phyloP scores from a whole-genome alignment of 305 asterid genomes.

The Ilex paraguariensis region DNA sequence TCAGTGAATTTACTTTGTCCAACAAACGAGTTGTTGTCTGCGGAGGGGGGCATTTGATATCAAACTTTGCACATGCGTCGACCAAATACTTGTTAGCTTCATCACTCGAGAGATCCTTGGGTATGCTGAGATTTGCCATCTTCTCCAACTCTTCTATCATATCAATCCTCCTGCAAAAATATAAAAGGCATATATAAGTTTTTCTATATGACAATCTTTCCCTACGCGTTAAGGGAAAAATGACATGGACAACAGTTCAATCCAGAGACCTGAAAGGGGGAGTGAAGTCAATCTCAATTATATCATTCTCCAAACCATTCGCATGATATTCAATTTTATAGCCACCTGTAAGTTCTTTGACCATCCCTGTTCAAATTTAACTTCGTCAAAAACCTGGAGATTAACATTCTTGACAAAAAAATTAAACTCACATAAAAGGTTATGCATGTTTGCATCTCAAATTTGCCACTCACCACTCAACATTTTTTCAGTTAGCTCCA shows the following conservation, averaged over 20 bases:
- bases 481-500: conserved; percentile 87
- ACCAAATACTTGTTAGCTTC: conserved; percentile 72
- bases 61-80: conserved; percentile 71
- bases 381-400: conserved; percentile 1
- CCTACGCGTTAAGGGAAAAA: background rate
- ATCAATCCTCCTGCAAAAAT: conserved; percentile 64
- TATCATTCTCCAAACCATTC: conserved; percentile 65
- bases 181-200: background rate
- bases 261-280: conserved; percentile 86
- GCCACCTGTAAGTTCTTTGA: conserved; percentile 83
- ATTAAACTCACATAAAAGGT: background rate
- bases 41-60: conserved; percentile 87
- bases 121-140: conserved; percentile 67
- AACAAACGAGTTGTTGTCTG: conserved; percentile 82
- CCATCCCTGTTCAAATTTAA: conserved; percentile 56
- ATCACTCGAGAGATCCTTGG: conserved; percentile 72
- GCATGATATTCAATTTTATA: conserved; percentile 76
- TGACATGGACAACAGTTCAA: background rate
- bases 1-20: conserved; percentile 54
- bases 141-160: conserved; percentile 90
- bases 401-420: background rate
- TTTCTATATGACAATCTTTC: background rate
- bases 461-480: conserved; percentile 58
- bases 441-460: background rate
- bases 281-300: conserved; percentile 87